phyloP scores from a whole-genome alignment of 1,284 basidiomycete genomes.

The Apiotrichum veenhuisii region DNA sequence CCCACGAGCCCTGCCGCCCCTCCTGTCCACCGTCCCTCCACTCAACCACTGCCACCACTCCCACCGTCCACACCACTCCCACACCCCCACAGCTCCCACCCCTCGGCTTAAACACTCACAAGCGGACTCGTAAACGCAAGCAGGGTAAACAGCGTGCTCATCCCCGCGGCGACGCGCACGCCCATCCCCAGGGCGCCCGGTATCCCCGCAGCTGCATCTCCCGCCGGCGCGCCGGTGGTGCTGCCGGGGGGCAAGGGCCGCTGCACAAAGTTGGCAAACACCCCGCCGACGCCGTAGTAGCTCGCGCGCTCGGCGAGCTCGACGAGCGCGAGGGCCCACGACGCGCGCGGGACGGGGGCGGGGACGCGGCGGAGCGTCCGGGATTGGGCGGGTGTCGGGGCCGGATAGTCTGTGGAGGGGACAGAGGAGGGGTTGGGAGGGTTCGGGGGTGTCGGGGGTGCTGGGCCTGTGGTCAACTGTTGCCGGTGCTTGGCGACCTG shows the following conservation, averaged over 20 bases:
- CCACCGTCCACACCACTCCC: no score
- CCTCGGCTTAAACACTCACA: conserved; percentile 8
- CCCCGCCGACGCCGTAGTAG: conserved; percentile 27
- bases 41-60: no score
- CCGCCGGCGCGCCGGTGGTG: conserved; percentile 21
- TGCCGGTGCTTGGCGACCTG: no score
- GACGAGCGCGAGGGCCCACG: conserved; percentile 26
- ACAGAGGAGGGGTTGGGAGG: background rate
- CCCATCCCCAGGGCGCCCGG: conserved; percentile 28
- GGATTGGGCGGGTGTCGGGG: conserved; percentile 5
- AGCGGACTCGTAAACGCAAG: conserved; percentile 23
- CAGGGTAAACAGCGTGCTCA: conserved; percentile 23
- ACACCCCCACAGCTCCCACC: no score
- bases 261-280: conserved; percentile 28
- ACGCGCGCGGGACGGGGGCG: conserved; percentile 15
- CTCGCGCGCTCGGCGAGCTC: conserved; percentile 35
- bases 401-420: background rate
- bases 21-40: no score
- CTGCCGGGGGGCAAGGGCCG: conserved; percentile 23
- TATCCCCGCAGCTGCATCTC: conserved; percentile 9
- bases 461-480: background rate
- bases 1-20: no score
- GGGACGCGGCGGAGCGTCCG: conserved; percentile 16
- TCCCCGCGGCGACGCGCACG: conserved; percentile 20
- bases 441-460: background rate